Conservation (phyloP, 2,329 filamentous ascomycete species). For the Trichophaea hybrida region DNA sequence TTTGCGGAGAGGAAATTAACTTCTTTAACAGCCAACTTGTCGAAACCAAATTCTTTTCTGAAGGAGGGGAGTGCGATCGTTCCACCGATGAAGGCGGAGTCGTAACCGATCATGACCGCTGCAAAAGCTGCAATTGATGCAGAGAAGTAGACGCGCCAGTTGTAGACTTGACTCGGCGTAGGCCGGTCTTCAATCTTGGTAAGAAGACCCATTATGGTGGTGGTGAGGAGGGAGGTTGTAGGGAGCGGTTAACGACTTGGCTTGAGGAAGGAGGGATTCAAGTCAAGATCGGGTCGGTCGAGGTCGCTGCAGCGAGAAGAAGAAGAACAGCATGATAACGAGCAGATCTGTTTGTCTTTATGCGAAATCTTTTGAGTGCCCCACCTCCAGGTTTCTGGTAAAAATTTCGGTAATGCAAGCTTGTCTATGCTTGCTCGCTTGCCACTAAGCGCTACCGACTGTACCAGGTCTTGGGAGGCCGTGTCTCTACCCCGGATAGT, state of each 20-base stretch:
- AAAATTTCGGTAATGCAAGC: background rate
- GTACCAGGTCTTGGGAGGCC: background rate
- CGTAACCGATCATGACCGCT: constrained; percentile 42
- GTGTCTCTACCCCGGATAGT: background rate
- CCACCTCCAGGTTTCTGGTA: background rate
- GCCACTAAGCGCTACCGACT: background rate
- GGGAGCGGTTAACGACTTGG: background rate
- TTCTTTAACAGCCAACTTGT: constrained; percentile 35
- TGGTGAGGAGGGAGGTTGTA: background rate
- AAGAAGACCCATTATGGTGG: constrained; percentile 1
- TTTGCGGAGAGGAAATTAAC: constrained; percentile 53
- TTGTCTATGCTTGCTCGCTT: background rate
- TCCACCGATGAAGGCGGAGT: constrained; percentile 66
- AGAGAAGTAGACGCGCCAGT: constrained; percentile 45
- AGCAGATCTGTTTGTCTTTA: background rate
- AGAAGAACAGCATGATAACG: background rate
- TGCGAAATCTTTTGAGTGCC: background rate
- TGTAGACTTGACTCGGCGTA: constrained; percentile 45
- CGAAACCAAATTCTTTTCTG: constrained; percentile 51
- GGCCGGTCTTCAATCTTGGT: constrained; percentile 27
- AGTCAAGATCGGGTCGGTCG: background rate
- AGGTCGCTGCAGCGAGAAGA: background rate
- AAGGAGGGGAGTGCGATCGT: constrained; percentile 60
- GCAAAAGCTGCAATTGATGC: constrained; percentile 43
- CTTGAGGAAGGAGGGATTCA: background rate